These are phyloP conservation scores for Tagetes patula DNA, from an alignment of 129 eudicot species.

Conservation along the genomic window DNA sequence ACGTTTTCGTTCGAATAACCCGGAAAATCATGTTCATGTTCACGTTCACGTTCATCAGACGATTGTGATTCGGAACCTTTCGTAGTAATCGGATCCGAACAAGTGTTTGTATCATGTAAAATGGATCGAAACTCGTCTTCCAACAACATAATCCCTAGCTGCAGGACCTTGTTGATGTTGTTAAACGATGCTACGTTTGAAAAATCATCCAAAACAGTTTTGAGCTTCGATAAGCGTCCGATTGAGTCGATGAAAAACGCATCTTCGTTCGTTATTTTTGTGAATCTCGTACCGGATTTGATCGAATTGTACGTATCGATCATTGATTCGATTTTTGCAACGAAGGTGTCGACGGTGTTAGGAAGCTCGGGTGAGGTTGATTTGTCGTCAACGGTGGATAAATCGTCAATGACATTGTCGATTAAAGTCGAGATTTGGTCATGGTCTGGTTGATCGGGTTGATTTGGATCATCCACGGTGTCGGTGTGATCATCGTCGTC, in stretches of 20 bases:
- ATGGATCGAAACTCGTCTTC: constrained; percentile 65
- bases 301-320: constrained; percentile 35
- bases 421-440: constrained; percentile 31
- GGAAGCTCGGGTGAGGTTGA: constrained; percentile 42
- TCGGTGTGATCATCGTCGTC: background rate
- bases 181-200: constrained; percentile 32
- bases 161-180: constrained; percentile 43
- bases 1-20: constrained; percentile 39
- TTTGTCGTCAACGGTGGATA: constrained; percentile 42
- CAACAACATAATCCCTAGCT: constrained; percentile 56
- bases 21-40: constrained; percentile 29
- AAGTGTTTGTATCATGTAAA: constrained; percentile 39
- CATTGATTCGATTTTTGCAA: constrained; percentile 44
- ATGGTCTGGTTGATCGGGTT: constrained; percentile 11
- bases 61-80: constrained; percentile 8
- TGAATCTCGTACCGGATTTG: constrained; percentile 18
- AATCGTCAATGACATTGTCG: constrained; percentile 39
- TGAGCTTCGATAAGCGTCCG: constrained; percentile 40
- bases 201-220: constrained; percentile 42
- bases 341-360: constrained; percentile 41
- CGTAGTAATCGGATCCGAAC: constrained; percentile 15
- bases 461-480: constrained; percentile 11
- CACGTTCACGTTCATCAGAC: constrained; percentile 4
- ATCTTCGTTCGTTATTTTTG: constrained; percentile 47
- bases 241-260: constrained; percentile 43